Conservation (phyloP, 2,329 filamentous ascomycete species). For the Diplocarpon mali region DNA sequence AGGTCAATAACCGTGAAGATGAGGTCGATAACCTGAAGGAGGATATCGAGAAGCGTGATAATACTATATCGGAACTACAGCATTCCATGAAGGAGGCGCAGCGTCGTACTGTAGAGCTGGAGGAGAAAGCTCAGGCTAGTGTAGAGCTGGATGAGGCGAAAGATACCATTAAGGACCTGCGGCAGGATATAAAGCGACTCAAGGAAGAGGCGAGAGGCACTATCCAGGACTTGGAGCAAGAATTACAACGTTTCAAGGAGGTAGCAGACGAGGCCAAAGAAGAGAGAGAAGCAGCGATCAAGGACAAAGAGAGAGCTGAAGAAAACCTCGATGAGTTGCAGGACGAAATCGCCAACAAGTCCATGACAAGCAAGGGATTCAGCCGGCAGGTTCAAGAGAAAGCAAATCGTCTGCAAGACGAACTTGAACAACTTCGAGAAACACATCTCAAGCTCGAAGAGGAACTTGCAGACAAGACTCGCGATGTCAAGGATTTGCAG, state of each 20-base stretch:
- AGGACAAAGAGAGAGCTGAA: constrained; percentile 46
- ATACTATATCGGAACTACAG: constrained; percentile 42
- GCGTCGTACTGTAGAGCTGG: constrained; percentile 40
- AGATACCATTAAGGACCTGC: constrained; percentile 39
- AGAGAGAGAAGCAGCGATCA: constrained; percentile 40
- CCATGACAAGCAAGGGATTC: constrained; percentile 61
- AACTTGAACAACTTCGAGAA: constrained; percentile 43
- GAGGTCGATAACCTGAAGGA: constrained; percentile 56
- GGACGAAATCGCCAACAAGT: constrained; percentile 71
- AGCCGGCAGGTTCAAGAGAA: constrained; percentile 68
- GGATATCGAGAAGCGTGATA: constrained; percentile 40
- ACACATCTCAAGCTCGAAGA: constrained; percentile 32
- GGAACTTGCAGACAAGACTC: constrained; percentile 33
- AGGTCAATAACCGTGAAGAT: constrained; percentile 64
- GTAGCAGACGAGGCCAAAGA: constrained; percentile 44
- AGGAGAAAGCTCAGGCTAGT: constrained; percentile 41
- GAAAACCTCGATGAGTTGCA: constrained; percentile 54
- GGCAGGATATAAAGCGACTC: not conserved
- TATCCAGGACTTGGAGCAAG: constrained; percentile 46
- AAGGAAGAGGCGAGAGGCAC: constrained; percentile 26
- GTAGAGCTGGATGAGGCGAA: constrained; percentile 31
- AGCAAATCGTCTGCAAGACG: constrained; percentile 51
- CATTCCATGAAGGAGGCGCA: constrained; percentile 47
- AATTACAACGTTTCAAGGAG: constrained; percentile 41
- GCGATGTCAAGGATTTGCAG: constrained; percentile 30